A percentile compares a stretch with the other conserved stretches of the same genome.
Conservation (phyloP, 805 yeast species). For the Pichia gijzeniarum region DNA sequence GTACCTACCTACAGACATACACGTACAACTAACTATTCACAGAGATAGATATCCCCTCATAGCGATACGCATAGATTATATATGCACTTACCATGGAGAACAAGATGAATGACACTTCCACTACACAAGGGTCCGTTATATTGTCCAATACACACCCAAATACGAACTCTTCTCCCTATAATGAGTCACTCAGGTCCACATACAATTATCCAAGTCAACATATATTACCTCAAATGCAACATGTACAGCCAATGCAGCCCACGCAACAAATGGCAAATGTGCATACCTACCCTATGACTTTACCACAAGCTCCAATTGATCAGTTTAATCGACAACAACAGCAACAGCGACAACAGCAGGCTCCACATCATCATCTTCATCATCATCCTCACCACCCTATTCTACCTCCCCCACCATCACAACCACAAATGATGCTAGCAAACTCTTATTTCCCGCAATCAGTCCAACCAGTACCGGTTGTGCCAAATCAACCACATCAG, state of each 20-base stretch:
- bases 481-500: constrained; percentile 1
- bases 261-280: not conserved
- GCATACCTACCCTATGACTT: not conserved
- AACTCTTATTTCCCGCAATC: not conserved
- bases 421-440: not conserved
- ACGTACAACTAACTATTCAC: no score
- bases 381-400: not conserved
- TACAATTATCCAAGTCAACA: not conserved
- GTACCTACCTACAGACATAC: no score
- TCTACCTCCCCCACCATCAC: not conserved
- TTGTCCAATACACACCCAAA: not conserved
- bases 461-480: not conserved
- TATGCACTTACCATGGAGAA: no score
- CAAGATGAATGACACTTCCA: no score
- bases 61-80: no score
- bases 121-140: no score
- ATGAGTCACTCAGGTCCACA: no score
- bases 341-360: not conserved
- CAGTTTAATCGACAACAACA: no score
- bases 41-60: no score
- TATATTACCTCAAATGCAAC: not conserved
- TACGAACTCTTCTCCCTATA: not conserved
- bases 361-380: not conserved
- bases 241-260: not conserved
- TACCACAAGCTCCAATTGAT: constrained; percentile 1